Percentiles rank a stretch among this genome's conserved stretches.
Conservation (phyloP, 768 basidiomycete species). For the Xanthoconium stramineum region DNA sequence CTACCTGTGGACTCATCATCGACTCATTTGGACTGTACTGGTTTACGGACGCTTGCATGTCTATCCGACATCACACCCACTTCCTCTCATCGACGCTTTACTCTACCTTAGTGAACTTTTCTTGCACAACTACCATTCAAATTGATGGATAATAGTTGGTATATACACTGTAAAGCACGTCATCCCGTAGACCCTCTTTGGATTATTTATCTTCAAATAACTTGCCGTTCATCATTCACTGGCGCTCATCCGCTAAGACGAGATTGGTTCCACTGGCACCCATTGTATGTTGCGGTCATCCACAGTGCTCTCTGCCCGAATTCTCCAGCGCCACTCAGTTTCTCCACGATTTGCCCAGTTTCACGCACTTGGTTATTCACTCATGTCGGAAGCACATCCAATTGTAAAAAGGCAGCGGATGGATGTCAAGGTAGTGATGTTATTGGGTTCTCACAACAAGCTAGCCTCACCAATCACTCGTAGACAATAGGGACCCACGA, state of each 20-base stretch:
- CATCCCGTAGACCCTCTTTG: conserved; percentile 16
- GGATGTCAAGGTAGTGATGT: conserved; percentile 35
- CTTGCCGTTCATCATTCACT: background rate
- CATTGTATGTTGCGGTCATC: background rate
- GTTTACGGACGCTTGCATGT: conserved; percentile 19
- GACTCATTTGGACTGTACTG: conserved; percentile 18
- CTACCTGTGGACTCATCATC: conserved; percentile 5
- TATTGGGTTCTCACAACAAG: background rate
- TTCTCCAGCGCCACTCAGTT: background rate
- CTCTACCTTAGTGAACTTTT: conserved; percentile 21
- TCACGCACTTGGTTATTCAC: background rate
- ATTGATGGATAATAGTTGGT: conserved; percentile 19
- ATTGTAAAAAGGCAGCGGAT: conserved; percentile 43
- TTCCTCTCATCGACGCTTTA: conserved; percentile 27
- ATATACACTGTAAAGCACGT: conserved; percentile 21
- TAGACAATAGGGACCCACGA: conserved; percentile 92
- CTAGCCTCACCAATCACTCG: background rate
- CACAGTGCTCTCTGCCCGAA: background rate
- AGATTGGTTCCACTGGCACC: background rate
- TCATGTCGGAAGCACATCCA: conserved; percentile 26
- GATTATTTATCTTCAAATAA: background rate
- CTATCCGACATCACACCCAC: conserved; percentile 18
- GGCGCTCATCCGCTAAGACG: background rate
- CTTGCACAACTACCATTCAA: conserved; percentile 14
- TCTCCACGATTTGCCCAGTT: background rate